These are phyloP conservation scores for Fusarium nurragi DNA, from an alignment of 2,329 filamentous ascomycete species.

Conservation along the genomic window DNA sequence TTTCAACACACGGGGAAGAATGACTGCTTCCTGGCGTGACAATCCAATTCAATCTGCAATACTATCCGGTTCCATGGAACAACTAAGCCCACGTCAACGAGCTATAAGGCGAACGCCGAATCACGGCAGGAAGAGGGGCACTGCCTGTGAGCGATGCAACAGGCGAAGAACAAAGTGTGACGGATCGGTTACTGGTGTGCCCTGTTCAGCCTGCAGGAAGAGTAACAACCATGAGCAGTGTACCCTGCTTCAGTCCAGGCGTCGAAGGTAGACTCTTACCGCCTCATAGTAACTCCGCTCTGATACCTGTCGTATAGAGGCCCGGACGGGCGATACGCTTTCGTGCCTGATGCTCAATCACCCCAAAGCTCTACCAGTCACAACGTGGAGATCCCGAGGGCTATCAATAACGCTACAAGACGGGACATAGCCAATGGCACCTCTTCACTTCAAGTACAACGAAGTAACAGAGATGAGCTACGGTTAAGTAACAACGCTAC, in stretches of 20 bases:
- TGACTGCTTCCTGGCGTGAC: no score
- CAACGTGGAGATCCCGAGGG: rapidly evolving
- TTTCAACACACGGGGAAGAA: not conserved
- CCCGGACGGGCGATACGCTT: not conserved
- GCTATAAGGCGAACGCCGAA: not conserved
- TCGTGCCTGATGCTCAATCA: not conserved
- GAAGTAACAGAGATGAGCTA: no score
- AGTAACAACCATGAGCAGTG: not conserved
- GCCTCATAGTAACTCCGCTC: rapidly evolving
- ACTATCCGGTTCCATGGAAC: not conserved
- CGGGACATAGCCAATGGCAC: rapidly evolving
- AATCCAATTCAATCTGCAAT: no score
- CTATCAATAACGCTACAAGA: not conserved
- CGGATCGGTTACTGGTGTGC: not conserved
- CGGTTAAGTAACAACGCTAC: rapidly evolving
- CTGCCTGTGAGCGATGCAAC: not conserved
- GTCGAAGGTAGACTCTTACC: not conserved
- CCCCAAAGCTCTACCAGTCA: no score
- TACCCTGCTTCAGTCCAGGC: not conserved
- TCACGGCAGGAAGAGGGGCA: not conserved
- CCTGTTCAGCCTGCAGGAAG: not conserved
- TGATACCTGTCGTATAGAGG: not conserved
- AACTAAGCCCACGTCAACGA: rapidly evolving
- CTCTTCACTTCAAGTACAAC: rapidly evolving
- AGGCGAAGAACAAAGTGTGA: slow-evolving; percentile 8